A percentile compares a stretch with the other conserved stretches of the same genome.
Evolutionary conservation across 768 basidiomycete genomes (phyloP).

Genomic region (Boletus subcaerulescens): DNA sequence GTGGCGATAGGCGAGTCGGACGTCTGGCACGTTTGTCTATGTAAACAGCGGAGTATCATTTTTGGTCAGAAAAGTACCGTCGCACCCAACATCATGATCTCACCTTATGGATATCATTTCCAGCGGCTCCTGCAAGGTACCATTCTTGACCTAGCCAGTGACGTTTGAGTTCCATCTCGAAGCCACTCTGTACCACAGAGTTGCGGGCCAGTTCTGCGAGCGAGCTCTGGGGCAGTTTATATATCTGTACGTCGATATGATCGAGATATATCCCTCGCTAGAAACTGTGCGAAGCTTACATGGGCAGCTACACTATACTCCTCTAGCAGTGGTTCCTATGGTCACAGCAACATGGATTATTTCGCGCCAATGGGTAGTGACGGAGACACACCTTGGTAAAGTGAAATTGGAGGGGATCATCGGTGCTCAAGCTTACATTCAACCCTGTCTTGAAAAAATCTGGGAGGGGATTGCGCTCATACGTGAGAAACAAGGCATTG

Average conservation of each 20-base stretch:
- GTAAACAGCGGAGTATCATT: background rate
- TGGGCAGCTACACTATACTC: slow-evolving; percentile 99
- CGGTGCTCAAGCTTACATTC: slow-evolving; percentile 94
- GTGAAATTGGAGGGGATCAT: slow-evolving; percentile 95
- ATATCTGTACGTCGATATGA: slow-evolving; percentile 56
- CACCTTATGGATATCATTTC: slow-evolving; percentile 96
- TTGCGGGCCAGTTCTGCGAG: slow-evolving; percentile 98
- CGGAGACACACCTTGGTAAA: slow-evolving; percentile 81
- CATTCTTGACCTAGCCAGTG: slow-evolving; percentile 93
- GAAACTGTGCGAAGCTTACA: slow-evolving; percentile 41
- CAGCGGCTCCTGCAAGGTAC: slow-evolving; percentile 90
- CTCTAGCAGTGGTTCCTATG: slow-evolving; percentile 87
- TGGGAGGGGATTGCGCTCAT: slow-evolving; percentile 95
- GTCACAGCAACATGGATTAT: background rate
- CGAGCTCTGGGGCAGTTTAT: slow-evolving; percentile 92
- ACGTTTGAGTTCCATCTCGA: slow-evolving; percentile 97
- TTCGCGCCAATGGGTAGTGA: background rate
- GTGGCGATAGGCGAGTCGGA: slow-evolving; percentile 86
- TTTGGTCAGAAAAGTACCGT: background rate
- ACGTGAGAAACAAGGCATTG: slow-evolving; percentile 94
- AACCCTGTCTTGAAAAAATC: slow-evolving; percentile 96
- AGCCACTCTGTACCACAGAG: slow-evolving; percentile 94
- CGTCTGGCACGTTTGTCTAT: slow-evolving; percentile 96
- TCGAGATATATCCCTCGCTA: background rate
- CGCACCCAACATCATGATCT: slow-evolving; percentile 3